Conservation (phyloP, 805 yeast genomes). For the Groenewaldozyma tartarivorans region DNA sequence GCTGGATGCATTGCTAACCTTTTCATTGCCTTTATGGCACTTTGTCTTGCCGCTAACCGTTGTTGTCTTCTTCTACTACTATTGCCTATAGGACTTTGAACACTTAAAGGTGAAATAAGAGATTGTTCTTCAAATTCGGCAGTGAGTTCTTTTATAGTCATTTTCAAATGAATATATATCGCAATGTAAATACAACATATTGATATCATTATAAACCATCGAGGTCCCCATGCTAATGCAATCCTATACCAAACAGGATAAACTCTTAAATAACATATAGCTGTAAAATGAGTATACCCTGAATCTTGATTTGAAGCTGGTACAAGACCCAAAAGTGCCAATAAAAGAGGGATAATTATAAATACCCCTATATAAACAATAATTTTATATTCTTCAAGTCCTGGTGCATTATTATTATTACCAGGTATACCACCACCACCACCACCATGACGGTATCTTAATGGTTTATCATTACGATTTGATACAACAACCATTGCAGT, state of each 20-base stretch:
- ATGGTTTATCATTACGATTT: conserved; percentile 29
- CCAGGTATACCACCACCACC: too few relatives aligned
- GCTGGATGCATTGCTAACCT: background rate
- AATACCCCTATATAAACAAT: conserved; percentile 43
- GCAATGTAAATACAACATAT: conserved; percentile 56
- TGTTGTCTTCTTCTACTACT: background rate
- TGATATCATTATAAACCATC: conserved; percentile 52
- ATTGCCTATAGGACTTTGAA: background rate
- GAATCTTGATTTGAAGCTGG: conserved; percentile 20
- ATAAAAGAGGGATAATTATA: conserved; percentile 41
- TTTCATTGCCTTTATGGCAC: background rate
- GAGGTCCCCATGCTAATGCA: conserved; percentile 70
- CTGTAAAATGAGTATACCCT: conserved; percentile 44
- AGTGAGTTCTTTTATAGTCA: conserved; percentile 16
- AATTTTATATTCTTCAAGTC: conserved; percentile 4
- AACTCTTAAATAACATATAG: conserved; percentile 71
- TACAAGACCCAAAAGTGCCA: conserved; percentile 66
- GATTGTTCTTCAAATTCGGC: conserved; percentile 21
- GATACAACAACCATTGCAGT: conserved; percentile 59
- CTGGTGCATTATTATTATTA: too few relatives aligned
- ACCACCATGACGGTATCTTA: too few relatives aligned
- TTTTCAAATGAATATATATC: conserved; percentile 58
- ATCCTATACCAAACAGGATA: conserved; percentile 63
- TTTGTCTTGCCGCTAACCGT: background rate
- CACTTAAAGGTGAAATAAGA: background rate